A percentile compares a stretch with the other conserved stretches of the same genome.
Evolutionary conservation across 768 basidiomycete species (phyloP).

Genomic region (Mycena crocata): DNA sequence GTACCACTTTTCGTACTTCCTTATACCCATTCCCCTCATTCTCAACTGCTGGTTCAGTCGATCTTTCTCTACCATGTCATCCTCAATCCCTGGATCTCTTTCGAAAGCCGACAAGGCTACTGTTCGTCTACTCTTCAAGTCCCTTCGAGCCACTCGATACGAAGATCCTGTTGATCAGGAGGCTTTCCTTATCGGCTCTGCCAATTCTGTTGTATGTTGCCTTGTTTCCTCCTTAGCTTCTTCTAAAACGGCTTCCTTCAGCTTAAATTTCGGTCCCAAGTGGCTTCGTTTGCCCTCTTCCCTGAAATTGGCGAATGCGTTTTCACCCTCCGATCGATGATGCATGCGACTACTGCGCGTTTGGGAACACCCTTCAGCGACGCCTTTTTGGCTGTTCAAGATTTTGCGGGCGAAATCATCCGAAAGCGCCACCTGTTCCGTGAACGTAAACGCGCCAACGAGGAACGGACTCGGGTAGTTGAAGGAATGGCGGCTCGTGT

Average conservation of each 20-base stretch:
- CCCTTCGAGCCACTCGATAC: background rate
- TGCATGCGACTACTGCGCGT: background rate
- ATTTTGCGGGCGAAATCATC: slow-evolving; percentile 15
- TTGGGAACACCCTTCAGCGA: background rate
- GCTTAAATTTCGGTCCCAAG: background rate
- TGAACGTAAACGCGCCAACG: background rate
- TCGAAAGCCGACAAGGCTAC: background rate
- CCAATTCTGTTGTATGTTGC: background rate
- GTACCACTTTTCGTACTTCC: background rate
- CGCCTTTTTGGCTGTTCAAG: background rate
- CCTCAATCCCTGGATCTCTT: background rate
- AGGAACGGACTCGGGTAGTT: background rate
- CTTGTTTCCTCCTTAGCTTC: background rate
- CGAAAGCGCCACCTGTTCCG: background rate
- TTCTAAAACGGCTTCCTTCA: background rate
- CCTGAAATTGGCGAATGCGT: background rate
- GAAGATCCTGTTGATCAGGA: slow-evolving; percentile 24
- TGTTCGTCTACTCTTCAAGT: background rate
- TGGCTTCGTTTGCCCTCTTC: background rate
- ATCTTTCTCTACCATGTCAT: background rate
- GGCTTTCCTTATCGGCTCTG: slow-evolving; percentile 5
- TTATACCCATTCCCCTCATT: background rate
- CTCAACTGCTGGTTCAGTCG: background rate
- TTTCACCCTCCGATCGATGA: background rate
- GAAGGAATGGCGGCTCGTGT: background rate